These are phyloP conservation scores for Saccharomycopsis sp. DNA, from an alignment of 805 yeast species.

Conservation along the genomic window DNA sequence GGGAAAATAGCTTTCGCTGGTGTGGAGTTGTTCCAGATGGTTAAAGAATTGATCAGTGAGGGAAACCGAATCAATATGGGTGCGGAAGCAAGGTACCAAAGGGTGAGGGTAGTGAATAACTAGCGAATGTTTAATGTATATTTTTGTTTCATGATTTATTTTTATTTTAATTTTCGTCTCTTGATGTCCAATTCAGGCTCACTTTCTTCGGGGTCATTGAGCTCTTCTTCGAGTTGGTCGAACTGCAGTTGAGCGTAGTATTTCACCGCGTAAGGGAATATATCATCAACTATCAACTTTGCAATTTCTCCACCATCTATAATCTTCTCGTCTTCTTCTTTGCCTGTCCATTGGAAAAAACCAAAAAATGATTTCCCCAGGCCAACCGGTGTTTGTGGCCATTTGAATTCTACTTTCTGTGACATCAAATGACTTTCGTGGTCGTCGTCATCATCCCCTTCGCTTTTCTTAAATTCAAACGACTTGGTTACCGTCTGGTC, in stretches of 20 bases:
- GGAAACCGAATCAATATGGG: slow-evolving; percentile 1
- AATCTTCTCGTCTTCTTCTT: slow-evolving; percentile 36
- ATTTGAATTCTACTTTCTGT: slow-evolving; percentile 34
- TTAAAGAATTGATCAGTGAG: slow-evolving; percentile 12
- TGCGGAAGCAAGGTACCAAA: slow-evolving; percentile 1
- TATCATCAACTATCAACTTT: slow-evolving; percentile 62
- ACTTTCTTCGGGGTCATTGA: slow-evolving; percentile 44
- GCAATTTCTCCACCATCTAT: slow-evolving; percentile 60
- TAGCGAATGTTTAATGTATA: neutral
- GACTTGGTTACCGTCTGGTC: slow-evolving; percentile 54
- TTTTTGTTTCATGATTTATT: neutral
- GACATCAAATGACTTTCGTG: slow-evolving; percentile 22
- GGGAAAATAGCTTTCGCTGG: neutral
- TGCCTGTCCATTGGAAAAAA: slow-evolving; percentile 83
- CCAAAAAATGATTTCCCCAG: slow-evolving; percentile 68
- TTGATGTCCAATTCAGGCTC: slow-evolving; percentile 41
- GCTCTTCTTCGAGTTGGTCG: slow-evolving; percentile 52
- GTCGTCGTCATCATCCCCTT: slow-evolving; percentile 14
- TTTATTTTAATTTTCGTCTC: neutral
- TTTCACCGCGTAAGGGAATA: slow-evolving; percentile 79
- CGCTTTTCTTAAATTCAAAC: slow-evolving; percentile 37
- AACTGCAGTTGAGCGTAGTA: slow-evolving; percentile 70
- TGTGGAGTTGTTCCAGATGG: slow-evolving; percentile 8
- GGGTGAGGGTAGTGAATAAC: neutral
- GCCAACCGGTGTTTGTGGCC: slow-evolving; percentile 69